Percentiles rank a stretch among this genome's conserved stretches.
Evolutionary conservation across 2,329 filamentous ascomycete species (phyloP).

Genomic region (Ascocoryne sarcoides): DNA sequence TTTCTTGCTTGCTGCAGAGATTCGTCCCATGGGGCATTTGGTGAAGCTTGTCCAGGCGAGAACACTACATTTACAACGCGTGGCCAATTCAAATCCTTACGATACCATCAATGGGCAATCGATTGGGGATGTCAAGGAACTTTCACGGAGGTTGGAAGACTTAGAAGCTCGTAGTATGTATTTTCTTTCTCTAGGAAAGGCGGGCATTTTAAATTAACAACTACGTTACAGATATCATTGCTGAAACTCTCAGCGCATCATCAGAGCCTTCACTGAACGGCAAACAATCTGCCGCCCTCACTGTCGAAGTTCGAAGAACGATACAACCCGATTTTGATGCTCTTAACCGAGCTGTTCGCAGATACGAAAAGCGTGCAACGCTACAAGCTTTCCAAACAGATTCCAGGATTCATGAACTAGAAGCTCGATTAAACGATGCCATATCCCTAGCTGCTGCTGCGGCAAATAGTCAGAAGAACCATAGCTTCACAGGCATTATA

Average conservation of each 20-base stretch:
- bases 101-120: constrained; percentile 23
- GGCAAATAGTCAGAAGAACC: constrained; percentile 24
- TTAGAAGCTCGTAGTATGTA: constrained; percentile 48
- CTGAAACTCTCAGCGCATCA: not conserved
- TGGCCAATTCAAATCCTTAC: constrained; percentile 50
- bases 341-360: constrained; percentile 76
- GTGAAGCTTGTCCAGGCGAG: constrained; percentile 71
- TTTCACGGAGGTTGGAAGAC: constrained; percentile 58
- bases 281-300: constrained; percentile 34
- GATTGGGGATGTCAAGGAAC: constrained; percentile 40
- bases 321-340: constrained; percentile 80
- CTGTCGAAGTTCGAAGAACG: constrained; percentile 51
- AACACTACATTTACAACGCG: constrained; percentile 71
- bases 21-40: constrained; percentile 73
- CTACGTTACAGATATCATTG: too few species aligned
- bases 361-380: constrained; percentile 83
- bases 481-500: constrained; percentile 15
- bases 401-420: constrained; percentile 61
- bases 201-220: too few species aligned
- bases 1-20: constrained; percentile 78
- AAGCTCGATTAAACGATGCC: constrained; percentile 65
- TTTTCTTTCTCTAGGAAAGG: not conserved
- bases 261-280: constrained; percentile 28
- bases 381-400: constrained; percentile 70
- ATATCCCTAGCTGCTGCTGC: constrained; percentile 72